Evolutionary conservation across 257 asterid genomes (phyloP).

Genomic region (Fraxinus excelsior): DNA sequence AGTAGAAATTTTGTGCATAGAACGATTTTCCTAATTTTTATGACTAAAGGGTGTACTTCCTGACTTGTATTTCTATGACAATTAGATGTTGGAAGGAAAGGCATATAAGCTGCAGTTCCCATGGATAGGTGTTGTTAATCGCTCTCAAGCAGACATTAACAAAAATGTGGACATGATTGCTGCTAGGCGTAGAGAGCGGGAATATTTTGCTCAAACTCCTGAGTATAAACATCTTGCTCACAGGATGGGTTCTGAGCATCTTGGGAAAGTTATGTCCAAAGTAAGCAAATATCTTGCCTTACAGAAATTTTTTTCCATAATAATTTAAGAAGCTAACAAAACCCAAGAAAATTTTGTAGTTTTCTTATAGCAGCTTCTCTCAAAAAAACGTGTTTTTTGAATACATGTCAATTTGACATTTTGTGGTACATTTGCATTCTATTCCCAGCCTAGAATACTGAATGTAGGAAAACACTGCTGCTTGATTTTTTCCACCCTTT

Average conservation of each 20-base stretch:
- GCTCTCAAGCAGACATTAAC: slow-evolving; percentile 94
- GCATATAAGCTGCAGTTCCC: slow-evolving; percentile 90
- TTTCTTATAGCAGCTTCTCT: slow-evolving; percentile 5
- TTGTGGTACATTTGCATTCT: slow-evolving; percentile 1
- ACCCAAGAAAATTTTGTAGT: slow-evolving; percentile 18
- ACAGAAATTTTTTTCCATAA: not conserved
- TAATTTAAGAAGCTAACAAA: not conserved
- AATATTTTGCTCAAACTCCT: slow-evolving; percentile 87
- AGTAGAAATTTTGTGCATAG: not conserved
- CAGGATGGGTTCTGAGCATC: slow-evolving; percentile 97
- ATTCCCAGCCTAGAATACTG: slow-evolving; percentile 8
- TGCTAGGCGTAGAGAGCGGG: slow-evolving; percentile 91
- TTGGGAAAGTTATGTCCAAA: slow-evolving; percentile 90
- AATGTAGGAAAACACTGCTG: not conserved
- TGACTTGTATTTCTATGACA: slow-evolving; percentile 27
- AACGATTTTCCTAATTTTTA: not conserved
- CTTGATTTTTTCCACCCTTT: not conserved
- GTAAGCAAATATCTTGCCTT: slow-evolving; percentile 44
- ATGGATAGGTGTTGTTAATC: slow-evolving; percentile 98
- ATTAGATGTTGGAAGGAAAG: slow-evolving; percentile 90
- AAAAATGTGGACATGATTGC: slow-evolving; percentile 97
- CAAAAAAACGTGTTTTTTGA: not conserved
- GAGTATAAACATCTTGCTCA: slow-evolving; percentile 85
- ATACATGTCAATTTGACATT: not conserved
- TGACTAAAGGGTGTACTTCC: slow-evolving; percentile 8